These are phyloP conservation scores for Cladosporium oxysporum DNA, from an alignment of 2,329 filamentous ascomycete genomes.

Conservation along the genomic window DNA sequence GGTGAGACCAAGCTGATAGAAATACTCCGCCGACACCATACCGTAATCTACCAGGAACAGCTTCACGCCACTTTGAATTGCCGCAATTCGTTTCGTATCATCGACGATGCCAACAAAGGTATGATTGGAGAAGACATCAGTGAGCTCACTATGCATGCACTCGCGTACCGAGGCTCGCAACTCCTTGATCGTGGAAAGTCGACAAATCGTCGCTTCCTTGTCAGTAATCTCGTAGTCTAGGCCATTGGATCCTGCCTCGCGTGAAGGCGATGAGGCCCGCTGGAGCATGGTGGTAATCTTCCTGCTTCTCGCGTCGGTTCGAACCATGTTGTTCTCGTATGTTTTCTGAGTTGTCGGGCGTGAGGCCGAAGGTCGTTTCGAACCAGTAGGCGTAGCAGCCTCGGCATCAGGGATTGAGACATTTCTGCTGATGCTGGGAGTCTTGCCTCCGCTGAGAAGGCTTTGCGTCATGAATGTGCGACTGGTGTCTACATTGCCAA, in stretches of 20 bases:
- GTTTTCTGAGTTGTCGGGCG: constrained; percentile 51
- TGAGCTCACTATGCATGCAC: constrained; percentile 79
- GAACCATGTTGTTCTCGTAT: constrained; percentile 84
- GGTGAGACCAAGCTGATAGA: constrained; percentile 91
- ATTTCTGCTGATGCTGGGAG: constrained; percentile 48
- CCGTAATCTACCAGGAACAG: constrained; percentile 94
- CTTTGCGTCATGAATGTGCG: constrained; percentile 94
- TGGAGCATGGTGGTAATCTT: constrained; percentile 90
- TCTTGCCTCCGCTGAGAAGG: constrained; percentile 67
- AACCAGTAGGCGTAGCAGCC: constrained; percentile 34
- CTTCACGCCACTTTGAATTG: constrained; percentile 89
- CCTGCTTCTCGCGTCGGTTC: constrained; percentile 82
- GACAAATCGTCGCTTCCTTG: constrained; percentile 68
- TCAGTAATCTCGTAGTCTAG: constrained; percentile 72
- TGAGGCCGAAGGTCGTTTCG: constrained; percentile 29
- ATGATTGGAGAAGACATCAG: constrained; percentile 81
- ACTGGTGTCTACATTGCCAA: constrained; percentile 88
- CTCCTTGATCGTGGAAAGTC: constrained; percentile 80
- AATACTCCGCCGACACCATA: constrained; percentile 79
- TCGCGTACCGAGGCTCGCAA: constrained; percentile 80
- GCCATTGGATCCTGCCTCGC: constrained; percentile 44
- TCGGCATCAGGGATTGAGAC: constrained; percentile 34
- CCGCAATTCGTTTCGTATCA: constrained; percentile 79
- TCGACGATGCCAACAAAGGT: constrained; percentile 95
- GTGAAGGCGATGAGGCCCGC: constrained; percentile 43